A percentile compares a stretch with the other conserved stretches of the same genome.
phyloP scores from a whole-genome alignment of 2,329 filamentous ascomycete species.

The Cytospora paraplurivora region DNA sequence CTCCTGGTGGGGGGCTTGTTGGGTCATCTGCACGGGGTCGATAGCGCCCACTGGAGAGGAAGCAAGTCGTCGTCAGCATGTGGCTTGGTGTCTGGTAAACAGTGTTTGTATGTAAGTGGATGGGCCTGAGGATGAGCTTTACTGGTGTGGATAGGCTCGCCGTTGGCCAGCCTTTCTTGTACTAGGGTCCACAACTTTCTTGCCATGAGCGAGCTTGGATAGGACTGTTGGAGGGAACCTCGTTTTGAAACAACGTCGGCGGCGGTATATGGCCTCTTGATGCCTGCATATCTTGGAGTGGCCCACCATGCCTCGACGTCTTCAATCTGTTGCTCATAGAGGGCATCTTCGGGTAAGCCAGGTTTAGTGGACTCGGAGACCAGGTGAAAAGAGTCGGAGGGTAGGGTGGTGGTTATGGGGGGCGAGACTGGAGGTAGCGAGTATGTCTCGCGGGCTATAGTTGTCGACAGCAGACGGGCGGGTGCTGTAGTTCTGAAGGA shows the following conservation, averaged over 20 bases:
- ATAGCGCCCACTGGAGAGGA: conserved; percentile 79
- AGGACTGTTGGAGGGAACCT: conserved; percentile 81
- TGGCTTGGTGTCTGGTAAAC: neutral
- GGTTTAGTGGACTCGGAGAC: conserved; percentile 76
- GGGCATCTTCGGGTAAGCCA: conserved; percentile 77
- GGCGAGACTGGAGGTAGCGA: conserved; percentile 56
- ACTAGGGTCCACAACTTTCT: conserved; percentile 91
- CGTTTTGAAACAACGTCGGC: conserved; percentile 93
- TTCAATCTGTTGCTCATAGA: conserved; percentile 81
- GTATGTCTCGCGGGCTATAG: conserved; percentile 52
- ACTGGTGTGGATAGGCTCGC: conserved; percentile 93
- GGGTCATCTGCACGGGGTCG: conserved; percentile 99
- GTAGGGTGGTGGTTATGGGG: conserved; percentile 60
- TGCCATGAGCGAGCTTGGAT: conserved; percentile 93
- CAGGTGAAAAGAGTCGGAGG: conserved; percentile 83
- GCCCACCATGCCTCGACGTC: conserved; percentile 92
- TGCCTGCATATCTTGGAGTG: conserved; percentile 79
- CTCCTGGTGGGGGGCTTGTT: conserved; percentile 94
- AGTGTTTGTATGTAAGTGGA: neutral
- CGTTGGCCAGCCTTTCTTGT: conserved; percentile 73
- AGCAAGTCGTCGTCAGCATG: conserved; percentile 3
- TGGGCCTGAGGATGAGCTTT: conserved; percentile 40
- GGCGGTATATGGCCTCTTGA: conserved; percentile 88
- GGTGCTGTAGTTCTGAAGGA: neutral
- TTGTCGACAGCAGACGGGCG: conserved; percentile 41